Conservation (phyloP, 2,329 filamentous ascomycete genomes). For the Phyllosticta citriasiana region DNA sequence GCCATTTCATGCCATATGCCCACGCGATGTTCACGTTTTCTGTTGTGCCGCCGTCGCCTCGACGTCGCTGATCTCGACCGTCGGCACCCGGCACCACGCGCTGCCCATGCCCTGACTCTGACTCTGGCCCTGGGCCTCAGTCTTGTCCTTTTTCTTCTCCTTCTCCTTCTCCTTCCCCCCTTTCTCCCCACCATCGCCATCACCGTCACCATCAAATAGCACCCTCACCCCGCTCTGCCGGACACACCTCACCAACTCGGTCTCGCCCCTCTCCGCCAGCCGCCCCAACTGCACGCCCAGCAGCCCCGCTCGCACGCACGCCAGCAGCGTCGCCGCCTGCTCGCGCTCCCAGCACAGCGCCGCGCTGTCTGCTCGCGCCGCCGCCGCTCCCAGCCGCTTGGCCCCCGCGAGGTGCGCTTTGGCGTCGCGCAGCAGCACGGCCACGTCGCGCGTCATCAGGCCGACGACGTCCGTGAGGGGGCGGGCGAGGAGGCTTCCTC, state of each 20-base stretch:
- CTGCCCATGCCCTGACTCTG: not conserved
- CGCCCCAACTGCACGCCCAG: constrained; percentile 16
- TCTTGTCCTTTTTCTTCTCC: too few species aligned
- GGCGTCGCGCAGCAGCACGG: not conserved
- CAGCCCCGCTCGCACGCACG: constrained; percentile 4
- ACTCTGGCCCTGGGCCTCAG: not conserved
- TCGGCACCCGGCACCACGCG: not conserved
- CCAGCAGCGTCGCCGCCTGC: not conserved
- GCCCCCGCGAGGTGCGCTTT: not conserved
- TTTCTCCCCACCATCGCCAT: too few species aligned
- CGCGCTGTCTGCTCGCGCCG: not conserved
- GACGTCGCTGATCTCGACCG: not conserved
- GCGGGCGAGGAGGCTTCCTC: not conserved
- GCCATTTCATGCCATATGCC: too few species aligned
- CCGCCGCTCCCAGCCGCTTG: not conserved
- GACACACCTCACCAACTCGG: not conserved
- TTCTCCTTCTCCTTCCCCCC: not conserved
- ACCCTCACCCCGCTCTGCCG: not conserved
- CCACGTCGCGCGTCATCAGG: not conserved
- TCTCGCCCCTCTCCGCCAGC: not conserved
- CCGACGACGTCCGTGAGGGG: not conserved
- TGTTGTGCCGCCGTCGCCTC: constrained; percentile 6
- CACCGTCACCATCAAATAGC: not conserved
- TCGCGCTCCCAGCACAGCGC: not conserved
- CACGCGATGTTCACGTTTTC: not conserved